These are phyloP conservation scores for Monosporozyma aquatica DNA, from an alignment of 805 yeast species.

Conservation along the genomic window DNA sequence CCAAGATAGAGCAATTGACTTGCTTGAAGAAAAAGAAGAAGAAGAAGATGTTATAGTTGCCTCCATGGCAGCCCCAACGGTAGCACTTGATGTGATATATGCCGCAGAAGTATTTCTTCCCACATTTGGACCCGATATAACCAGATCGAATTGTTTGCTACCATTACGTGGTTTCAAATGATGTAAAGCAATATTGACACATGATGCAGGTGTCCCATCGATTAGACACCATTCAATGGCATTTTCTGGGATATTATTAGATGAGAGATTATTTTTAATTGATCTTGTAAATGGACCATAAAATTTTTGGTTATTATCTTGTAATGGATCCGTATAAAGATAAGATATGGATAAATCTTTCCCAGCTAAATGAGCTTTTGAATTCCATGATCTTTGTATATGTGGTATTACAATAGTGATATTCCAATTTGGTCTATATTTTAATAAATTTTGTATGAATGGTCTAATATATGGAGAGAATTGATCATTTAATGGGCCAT, in stretches of 20 bases:
- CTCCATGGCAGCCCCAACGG: slow-evolving; percentile 96
- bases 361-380: slow-evolving; percentile 92
- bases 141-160: slow-evolving; percentile 56
- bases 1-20: slow-evolving; percentile 74
- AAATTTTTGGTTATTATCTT: slow-evolving; percentile 39
- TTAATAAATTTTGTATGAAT: slow-evolving; percentile 58
- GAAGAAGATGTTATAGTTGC: slow-evolving; percentile 64
- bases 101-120: slow-evolving; percentile 89
- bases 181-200: slow-evolving; percentile 82
- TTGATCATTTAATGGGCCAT: slow-evolving; percentile 79
- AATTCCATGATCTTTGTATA: slow-evolving; percentile 89
- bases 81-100: slow-evolving; percentile 85
- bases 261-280: slow-evolving; percentile 22
- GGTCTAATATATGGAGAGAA: slow-evolving; percentile 80
- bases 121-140: slow-evolving; percentile 89
- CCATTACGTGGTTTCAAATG: slow-evolving; percentile 39
- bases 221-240: slow-evolving; percentile 77
- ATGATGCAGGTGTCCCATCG: slow-evolving; percentile 94
- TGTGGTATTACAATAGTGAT: slow-evolving; percentile 75
- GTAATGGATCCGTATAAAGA: slow-evolving; percentile 45
- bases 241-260: slow-evolving; percentile 20
- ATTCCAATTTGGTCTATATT: slow-evolving; percentile 66
- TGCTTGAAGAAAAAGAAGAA: too few relatives aligned
- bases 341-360: slow-evolving; percentile 50
- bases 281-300: slow-evolving; percentile 62